These are phyloP conservation scores for Tolypocladium nubicola DNA, from an alignment of 2,329 filamentous ascomycete genomes.

Conservation along the genomic window DNA sequence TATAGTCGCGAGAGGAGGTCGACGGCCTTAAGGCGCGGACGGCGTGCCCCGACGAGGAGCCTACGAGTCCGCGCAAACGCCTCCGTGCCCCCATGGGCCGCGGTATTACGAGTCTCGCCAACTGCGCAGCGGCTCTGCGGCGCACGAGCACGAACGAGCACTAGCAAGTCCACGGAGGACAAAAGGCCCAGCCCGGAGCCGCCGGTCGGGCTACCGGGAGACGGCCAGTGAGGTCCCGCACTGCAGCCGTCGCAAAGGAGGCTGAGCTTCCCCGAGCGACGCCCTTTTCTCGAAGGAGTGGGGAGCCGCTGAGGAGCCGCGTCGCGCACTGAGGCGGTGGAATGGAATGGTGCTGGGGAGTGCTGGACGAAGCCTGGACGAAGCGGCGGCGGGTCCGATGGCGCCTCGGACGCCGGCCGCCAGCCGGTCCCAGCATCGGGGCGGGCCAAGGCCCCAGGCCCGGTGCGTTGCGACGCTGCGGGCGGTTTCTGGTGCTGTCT, in stretches of 20 bases:
- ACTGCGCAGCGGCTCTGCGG: not conserved
- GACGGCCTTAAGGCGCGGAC: not conserved
- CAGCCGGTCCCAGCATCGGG: not conserved
- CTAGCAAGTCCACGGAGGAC: not conserved
- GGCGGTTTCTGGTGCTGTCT: not conserved
- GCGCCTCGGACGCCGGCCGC: not conserved
- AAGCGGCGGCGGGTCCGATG: not conserved
- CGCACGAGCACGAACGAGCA: not conserved
- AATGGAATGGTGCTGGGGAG: not conserved
- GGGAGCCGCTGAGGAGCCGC: not conserved
- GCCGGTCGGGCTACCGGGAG: not conserved
- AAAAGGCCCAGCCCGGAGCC: not conserved
- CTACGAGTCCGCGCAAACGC: not conserved
- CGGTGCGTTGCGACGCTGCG: not conserved
- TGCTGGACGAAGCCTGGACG: not conserved
- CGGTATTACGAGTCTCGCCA: not conserved
- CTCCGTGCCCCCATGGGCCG: not conserved
- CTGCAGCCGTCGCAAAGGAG: constrained; percentile 5
- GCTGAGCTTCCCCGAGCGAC: not conserved
- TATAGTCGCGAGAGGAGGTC: not conserved
- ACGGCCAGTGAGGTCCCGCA: not conserved
- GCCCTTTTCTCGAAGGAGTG: not conserved
- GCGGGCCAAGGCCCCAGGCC: not conserved
- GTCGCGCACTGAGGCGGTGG: not conserved
- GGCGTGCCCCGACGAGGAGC: not conserved